phyloP scores from a whole-genome alignment of 345 rosid genomes.

The Raphanus raphanistrum region DNA sequence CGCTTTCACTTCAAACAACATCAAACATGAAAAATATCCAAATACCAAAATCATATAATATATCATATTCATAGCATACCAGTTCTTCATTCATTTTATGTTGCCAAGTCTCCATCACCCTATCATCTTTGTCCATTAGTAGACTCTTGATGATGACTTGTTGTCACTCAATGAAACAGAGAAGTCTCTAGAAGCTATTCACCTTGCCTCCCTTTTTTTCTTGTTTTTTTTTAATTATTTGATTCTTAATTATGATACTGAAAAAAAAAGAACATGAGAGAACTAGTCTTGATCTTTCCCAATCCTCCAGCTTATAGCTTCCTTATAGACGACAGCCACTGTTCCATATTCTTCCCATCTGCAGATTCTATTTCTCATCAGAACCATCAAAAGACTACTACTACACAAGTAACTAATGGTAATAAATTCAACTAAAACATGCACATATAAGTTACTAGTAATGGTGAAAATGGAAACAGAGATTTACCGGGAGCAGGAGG shows the following conservation, averaged over 20 bases:
- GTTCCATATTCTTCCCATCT: constrained; percentile 64
- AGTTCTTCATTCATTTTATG: constrained; percentile 11
- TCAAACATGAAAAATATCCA: constrained; percentile 35
- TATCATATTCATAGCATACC: constrained; percentile 20
- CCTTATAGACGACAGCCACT: constrained; percentile 59
- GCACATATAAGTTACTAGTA: not conserved
- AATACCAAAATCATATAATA: constrained; percentile 6
- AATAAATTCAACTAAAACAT: not conserved
- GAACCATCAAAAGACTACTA: not conserved
- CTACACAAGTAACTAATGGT: not conserved
- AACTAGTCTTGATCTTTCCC: not conserved
- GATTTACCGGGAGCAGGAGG: constrained; percentile 56
- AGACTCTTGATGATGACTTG: constrained; percentile 33
- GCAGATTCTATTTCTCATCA: constrained; percentile 6
- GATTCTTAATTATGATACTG: constrained; percentile 5
- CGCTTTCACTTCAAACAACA: constrained; percentile 19
- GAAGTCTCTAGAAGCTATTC: constrained; percentile 34
- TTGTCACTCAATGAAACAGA: constrained; percentile 28
- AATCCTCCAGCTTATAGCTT: constrained; percentile 41
- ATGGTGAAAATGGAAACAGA: not conserved
- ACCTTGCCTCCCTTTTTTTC: constrained; percentile 6
- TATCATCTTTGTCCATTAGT: constrained; percentile 30
- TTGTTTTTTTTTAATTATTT: not conserved
- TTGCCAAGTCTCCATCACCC: constrained; percentile 25
- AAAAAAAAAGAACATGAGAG: constrained; percentile 6